Evolutionary conservation across 108 stramenopile genomes (phyloP).

Genomic region (Pinguiococcus pyrenoidosus): DNA sequence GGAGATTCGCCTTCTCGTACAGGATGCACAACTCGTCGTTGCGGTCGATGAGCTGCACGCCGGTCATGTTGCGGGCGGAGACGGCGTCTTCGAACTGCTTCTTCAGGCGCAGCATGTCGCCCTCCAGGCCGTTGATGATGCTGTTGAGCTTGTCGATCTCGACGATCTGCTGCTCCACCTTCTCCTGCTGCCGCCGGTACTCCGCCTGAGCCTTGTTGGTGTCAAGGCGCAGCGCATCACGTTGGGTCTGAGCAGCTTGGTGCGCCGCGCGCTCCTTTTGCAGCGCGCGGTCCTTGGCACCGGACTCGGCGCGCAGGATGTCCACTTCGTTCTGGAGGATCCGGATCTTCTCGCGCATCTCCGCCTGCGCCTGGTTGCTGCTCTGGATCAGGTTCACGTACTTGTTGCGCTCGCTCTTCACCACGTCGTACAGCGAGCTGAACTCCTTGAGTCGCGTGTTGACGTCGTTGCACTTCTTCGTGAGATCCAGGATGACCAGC

Average conservation of each 20-base stretch:
- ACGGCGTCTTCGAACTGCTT: slow-evolving; percentile 38
- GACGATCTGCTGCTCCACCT: slow-evolving; percentile 49
- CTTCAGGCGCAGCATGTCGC: slow-evolving; percentile 47
- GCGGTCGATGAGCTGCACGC: slow-evolving; percentile 49
- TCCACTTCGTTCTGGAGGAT: slow-evolving; percentile 47
- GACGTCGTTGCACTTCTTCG: slow-evolving; percentile 40
- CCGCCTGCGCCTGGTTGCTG: slow-evolving; percentile 41
- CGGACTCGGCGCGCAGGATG: slow-evolving; percentile 46
- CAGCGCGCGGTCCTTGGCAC: slow-evolving; percentile 48
- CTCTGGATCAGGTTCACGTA: slow-evolving; percentile 49
- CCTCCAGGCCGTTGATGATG: slow-evolving; percentile 42
- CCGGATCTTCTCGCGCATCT: slow-evolving; percentile 54
- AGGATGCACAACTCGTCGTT: slow-evolving; percentile 57
- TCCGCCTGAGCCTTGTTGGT: slow-evolving; percentile 27
- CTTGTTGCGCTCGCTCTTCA: slow-evolving; percentile 50
- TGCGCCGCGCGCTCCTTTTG: slow-evolving; percentile 35
- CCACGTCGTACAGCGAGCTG: slow-evolving; percentile 48
- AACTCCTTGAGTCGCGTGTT: slow-evolving; percentile 43
- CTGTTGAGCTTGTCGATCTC: slow-evolving; percentile 48
- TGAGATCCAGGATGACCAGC: slow-evolving; percentile 36
- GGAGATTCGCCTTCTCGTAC: slow-evolving; percentile 49
- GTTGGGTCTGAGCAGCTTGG: slow-evolving; percentile 23
- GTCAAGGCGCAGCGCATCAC: slow-evolving; percentile 39
- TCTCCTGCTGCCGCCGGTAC: slow-evolving; percentile 35
- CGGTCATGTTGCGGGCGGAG: slow-evolving; percentile 39